Evolutionary conservation across 2,329 filamentous ascomycete species (phyloP), one percentile per base, ranked within the genome.

Genomic region (Coniochaeta pulveracea): DNA sequence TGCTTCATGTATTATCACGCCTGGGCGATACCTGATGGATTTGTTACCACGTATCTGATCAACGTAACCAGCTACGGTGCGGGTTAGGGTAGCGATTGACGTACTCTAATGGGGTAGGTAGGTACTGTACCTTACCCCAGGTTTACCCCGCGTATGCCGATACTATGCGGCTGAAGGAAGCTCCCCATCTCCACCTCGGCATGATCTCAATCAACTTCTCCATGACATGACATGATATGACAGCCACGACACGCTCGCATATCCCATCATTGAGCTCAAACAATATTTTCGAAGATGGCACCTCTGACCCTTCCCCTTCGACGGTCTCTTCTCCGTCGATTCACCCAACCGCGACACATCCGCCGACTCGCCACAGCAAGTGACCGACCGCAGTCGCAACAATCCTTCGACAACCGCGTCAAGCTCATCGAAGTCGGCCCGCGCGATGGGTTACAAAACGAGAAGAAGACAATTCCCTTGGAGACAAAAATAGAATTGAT

Each of bases 361-460:
- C 50, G 61, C 32, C 48, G 51, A 27, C 54, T 62, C 39, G 60
- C 61, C 30, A 63, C 61, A n/a, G 56, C 59, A 23, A 53, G 47
- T 35, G 37, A 44, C 34, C 34, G 34, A 10, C 34, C 41, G 9
- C 38, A 41, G n/a, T 26, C 36, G 28, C 38, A 36, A 16, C 40
- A 40, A 24, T 37, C 47, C 14, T 37, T 23, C 25, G 58, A 64
- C 49, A 66, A 61, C 47, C 53, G 48, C 38, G 66, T 76, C 39
- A 69, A 64, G 56, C 76, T 93, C 24, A 78, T 91, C 40, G 85
- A 93, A 60, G 85, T 93, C 40, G 84, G 83, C 7, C 84, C 85
- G 21, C 69, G 85, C 43, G 85, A 93, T 61, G 85, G 85, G n/a
- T 60, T 93, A 34, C 85, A 93, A 52, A 93, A 91, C 50, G 82